Evolutionary conservation across 768 basidiomycete species (phyloP).

Genomic region (Fibroporia radiculosa): DNA sequence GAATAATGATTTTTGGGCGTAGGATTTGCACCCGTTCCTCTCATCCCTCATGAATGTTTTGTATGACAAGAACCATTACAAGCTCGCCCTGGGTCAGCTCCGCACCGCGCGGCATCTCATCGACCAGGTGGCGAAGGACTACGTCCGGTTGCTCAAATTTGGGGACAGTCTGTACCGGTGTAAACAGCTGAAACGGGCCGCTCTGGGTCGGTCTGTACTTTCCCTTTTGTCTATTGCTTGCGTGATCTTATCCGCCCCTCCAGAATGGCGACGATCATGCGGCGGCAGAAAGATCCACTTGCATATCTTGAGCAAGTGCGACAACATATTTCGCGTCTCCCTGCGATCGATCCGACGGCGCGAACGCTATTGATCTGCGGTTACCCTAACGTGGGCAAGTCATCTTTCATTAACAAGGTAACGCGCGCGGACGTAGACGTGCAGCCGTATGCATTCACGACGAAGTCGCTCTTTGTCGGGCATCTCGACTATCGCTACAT

Average conservation of each 20-base stretch:
- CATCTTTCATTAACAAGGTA: constrained; percentile 99
- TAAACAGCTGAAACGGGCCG: constrained; percentile 96
- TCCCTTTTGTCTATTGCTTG: not conserved
- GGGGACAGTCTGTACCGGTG: constrained; percentile 97
- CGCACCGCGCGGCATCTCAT: constrained; percentile 94
- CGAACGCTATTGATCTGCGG: constrained; percentile 97
- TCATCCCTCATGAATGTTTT: constrained; percentile 95
- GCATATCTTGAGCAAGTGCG: constrained; percentile 99
- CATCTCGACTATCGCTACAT: constrained; percentile 99
- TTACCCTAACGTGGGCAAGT: constrained; percentile 99
- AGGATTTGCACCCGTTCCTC: constrained; percentile 95
- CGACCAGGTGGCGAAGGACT: constrained; percentile 96
- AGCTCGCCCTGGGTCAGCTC: constrained; percentile 94
- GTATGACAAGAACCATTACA: constrained; percentile 99
- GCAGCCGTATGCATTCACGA: constrained; percentile 99
- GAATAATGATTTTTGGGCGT: not conserved
- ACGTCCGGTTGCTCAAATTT: constrained; percentile 93
- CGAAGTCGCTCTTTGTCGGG: constrained; percentile 96
- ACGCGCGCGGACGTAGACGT: constrained; percentile 99
- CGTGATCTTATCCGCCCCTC: constrained; percentile 1
- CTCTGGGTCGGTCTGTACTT: constrained; percentile 79
- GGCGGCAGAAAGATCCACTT: constrained; percentile 94
- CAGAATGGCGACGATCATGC: constrained; percentile 99
- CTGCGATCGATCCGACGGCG: constrained; percentile 96
- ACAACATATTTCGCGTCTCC: constrained; percentile 97